Conservation (phyloP, 441 rosid genomes). For the Omphalea diandra region DNA sequence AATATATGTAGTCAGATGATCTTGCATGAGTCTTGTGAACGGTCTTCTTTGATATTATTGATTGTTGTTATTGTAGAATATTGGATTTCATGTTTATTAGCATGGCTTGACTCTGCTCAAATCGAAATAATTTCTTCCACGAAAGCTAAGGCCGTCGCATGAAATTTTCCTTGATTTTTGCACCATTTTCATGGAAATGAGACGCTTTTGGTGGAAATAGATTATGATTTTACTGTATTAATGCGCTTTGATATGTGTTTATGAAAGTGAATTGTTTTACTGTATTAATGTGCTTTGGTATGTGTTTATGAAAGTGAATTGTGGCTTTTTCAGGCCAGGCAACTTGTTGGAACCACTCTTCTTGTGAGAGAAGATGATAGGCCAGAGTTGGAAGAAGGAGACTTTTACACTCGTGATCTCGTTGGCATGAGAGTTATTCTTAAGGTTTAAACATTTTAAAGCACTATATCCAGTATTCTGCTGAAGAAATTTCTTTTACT, state of each 20-base stretch:
- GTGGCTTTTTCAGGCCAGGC: slow-evolving; percentile 55
- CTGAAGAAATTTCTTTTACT: not conserved
- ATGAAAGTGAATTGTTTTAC: not conserved
- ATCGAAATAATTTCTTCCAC: too few relatives aligned
- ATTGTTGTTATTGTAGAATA: not conserved
- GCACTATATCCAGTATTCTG: not conserved
- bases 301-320: slow-evolving; percentile 11
- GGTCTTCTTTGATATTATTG: too few relatives aligned
- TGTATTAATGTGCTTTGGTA: not conserved
- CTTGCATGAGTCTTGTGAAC: too few relatives aligned
- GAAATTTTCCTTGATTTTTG: not conserved
- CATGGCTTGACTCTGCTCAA: not conserved
- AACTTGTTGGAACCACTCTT: slow-evolving; percentile 79
- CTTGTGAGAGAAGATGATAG: slow-evolving; percentile 78
- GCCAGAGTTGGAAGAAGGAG: slow-evolving; percentile 79
- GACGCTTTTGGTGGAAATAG: too few relatives aligned
- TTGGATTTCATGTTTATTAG: not conserved
- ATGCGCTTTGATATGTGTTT: not conserved
- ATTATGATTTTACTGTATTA: not conserved
- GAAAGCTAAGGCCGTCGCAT: not conserved
- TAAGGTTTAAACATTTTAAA: slow-evolving; percentile 49
- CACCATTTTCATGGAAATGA: not conserved
- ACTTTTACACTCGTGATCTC: slow-evolving; percentile 84
- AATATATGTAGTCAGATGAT: too few relatives aligned
- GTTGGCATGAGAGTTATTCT: slow-evolving; percentile 77